Conservation (phyloP, 768 basidiomycete genomes). For the Sarcodon sp. region DNA sequence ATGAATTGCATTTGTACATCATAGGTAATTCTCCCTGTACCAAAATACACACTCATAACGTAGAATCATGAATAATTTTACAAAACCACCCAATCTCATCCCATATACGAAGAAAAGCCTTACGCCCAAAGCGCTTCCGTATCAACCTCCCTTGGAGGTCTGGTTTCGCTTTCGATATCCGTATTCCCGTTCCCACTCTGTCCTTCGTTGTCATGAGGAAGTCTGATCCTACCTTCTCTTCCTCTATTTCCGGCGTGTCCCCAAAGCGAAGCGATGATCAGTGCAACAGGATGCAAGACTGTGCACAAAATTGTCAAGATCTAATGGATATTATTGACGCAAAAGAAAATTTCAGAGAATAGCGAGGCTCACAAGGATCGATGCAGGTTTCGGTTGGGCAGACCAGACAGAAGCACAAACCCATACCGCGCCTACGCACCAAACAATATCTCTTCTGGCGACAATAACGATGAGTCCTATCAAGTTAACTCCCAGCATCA, state of each 20-base stretch:
- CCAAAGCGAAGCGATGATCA: conserved; percentile 33
- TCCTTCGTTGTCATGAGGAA: conserved; percentile 22
- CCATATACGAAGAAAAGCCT: no score
- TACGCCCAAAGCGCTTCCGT: conserved; percentile 25
- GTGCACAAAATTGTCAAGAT: conserved; percentile 53
- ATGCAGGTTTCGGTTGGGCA: conserved; percentile 44
- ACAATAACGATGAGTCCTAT: conserved; percentile 41
- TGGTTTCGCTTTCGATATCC: neutral
- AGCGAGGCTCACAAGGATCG: conserved; percentile 42
- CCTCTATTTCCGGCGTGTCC: conserved; percentile 13
- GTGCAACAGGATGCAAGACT: conserved; percentile 46
- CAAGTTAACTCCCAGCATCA: conserved; percentile 51
- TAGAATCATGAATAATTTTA: no score
- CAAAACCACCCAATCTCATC: no score
- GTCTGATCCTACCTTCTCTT: conserved; percentile 23
- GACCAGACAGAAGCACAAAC: conserved; percentile 55
- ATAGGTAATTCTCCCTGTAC: no score
- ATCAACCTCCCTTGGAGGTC: conserved; percentile 27
- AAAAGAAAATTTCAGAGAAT: neutral
- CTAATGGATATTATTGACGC: conserved; percentile 18
- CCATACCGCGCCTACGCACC: conserved; percentile 68
- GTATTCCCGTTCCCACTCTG: conserved; percentile 6
- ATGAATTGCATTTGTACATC: no score
- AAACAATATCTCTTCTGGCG: conserved; percentile 55
- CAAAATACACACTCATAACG: no score